Base-by-base conservation (phyloP, 164 flowering plant species). In the Magnolia kwangsiensis region DNA sequence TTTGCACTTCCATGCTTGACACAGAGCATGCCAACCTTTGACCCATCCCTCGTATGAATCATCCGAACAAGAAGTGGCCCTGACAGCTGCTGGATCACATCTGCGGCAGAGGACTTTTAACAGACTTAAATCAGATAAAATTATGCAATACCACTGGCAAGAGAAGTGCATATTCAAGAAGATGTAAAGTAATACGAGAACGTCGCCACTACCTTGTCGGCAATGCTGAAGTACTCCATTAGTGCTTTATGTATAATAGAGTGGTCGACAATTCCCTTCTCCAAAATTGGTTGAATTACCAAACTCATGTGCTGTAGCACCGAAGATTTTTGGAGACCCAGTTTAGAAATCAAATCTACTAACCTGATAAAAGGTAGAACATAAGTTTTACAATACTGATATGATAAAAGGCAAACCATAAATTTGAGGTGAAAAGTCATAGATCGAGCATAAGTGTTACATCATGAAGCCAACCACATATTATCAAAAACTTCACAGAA, bases 261-360 rank as follows among this genome's bases (percentile, higher is more conserved):
- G 81, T 96, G 99, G 78, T 96, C 98, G 19, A 94, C 88, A 67
- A 96, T 92, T 66, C 97, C 99, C 81, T 96, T 96, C 85, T 92
- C 98, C 76, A 94, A 75, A 78, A 96, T 85, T 71, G 99, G 97
- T 78, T 90, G 95, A 77, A 96, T 84, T 21, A 90, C 87, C 59
- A 89, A 80, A 77, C 78, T 71, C 99, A 94, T 92, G 84, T 91
- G 94, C 18, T 90, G 86, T 67, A 80, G 24, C 5, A 96, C 98
- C 19, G 99, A 88, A 71, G 83, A 72, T 79, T 87, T 91, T 64
- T 88, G 90, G 61, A 96, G 87, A 51, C 85, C 84, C n/a, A 94
- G 88, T 82, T 91, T 96, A 51, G 91, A 79, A 72, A 96, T 94
- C 67, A 96, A 67, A 79, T 91, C 96, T 10, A 86, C 82, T 69